Conservation (phyloP, 2,329 filamentous ascomycete genomes). For the Botryotinia convoluta region DNA sequence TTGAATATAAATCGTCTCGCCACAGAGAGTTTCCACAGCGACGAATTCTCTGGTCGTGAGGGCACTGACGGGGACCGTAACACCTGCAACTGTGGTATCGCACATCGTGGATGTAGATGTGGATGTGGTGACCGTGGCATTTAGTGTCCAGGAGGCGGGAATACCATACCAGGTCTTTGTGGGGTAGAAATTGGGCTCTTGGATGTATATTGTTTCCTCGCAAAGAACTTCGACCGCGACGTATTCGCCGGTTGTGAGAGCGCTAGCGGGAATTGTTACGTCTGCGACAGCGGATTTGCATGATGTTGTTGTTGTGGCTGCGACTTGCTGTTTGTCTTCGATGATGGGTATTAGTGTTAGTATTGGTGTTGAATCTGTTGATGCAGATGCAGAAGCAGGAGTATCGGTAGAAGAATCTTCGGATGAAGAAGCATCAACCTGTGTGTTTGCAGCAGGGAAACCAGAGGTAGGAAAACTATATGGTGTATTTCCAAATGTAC, state of each 20-base stretch:
- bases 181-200: not conserved
- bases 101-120: not conserved
- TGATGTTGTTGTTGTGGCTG: not conserved
- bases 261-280: not conserved
- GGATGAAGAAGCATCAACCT: not conserved
- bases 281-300: not conserved
- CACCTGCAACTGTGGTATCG: not conserved
- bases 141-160: not conserved
- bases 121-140: not conserved
- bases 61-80: not conserved
- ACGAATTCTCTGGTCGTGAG: not conserved
- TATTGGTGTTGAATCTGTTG: not conserved
- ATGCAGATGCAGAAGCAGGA: not conserved
- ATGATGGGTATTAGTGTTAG: not conserved
- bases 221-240: not conserved
- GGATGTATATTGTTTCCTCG: not conserved
- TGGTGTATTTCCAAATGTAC: not conserved
- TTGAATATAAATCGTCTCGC: not conserved
- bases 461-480: not conserved
- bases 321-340: not conserved
- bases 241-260: not conserved
- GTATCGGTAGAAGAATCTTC: not conserved
- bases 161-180: not conserved
- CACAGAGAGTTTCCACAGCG: not conserved
- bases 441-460: not conserved